Conservation (phyloP, 2,329 filamentous ascomycete genomes). For the Penicillium griseofulvum region DNA sequence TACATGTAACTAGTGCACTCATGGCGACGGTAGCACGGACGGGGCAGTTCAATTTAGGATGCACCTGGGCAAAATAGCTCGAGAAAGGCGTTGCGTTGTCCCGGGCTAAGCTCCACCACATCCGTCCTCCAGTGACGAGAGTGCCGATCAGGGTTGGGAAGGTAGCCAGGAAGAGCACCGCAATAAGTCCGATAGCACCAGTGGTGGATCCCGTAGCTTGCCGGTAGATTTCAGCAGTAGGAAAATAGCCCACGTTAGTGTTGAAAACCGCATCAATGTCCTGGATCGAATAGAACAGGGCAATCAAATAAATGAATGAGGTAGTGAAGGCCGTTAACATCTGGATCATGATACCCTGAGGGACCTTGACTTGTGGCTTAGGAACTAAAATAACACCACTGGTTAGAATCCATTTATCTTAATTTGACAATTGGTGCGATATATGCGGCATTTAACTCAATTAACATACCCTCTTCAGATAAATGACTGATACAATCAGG, state of each 20-base stretch:
- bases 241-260: conserved; percentile 49
- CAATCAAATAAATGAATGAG: conserved; percentile 50
- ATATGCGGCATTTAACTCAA: not conserved
- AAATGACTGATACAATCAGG: conserved; percentile 63
- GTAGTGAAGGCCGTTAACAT: conserved; percentile 44
- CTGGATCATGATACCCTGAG: conserved; percentile 48
- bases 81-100: conserved; percentile 58
- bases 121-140: conserved; percentile 57
- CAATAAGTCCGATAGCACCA: conserved; percentile 53
- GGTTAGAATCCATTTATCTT: not conserved
- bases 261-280: conserved; percentile 54
- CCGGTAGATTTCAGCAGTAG: conserved; percentile 64
- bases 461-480: conserved; percentile 52
- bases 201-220: conserved; percentile 55
- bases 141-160: conserved; percentile 53
- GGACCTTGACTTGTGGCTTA: conserved; percentile 38
- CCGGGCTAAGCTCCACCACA: conserved; percentile 60
- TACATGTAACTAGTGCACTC: conserved; percentile 51
- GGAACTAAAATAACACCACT: conserved; percentile 16
- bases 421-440: not conserved
- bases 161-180: conserved; percentile 55
- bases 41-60: conserved; percentile 49
- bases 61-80: conserved; percentile 49
- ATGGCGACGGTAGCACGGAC: conserved; percentile 56
- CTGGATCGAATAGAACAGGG: conserved; percentile 34